Evolutionary conservation across 2,329 filamentous ascomycete species (phyloP), one percentile per base, ranked within the genome.

Genomic region (Epichloe sp.): DNA sequence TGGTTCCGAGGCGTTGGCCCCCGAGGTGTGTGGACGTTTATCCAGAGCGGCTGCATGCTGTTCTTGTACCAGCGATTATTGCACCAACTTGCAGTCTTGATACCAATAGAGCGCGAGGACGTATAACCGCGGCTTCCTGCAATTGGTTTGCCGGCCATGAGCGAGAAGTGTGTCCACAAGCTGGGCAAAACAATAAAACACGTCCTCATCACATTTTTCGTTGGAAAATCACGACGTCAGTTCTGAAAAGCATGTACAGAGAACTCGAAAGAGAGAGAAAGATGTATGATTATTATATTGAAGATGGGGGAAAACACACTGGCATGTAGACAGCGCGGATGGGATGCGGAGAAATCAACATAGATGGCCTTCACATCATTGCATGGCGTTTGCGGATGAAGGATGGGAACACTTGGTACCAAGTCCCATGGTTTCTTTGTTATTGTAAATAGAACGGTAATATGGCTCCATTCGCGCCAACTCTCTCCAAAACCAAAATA

Each of bases 1-100:
- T 94, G 88, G 83, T 98, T 98, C 69, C 81, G 93, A 52, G 93
- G 93, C 26, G 91, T 98, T 2, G 91, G 91, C 0, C 93, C 93
- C 2, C 80, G 93, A 50, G 85, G 85, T 52, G 88, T 97, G 14
- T 98, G 93, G 93, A 98, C 93, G 21, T 95, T 91, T 62, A 88
- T 97, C 52, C 93, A 98, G 72, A 95, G 87, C 62, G 87, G 90
- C 42, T 95, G 88, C 57, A 97, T 97, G 91, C 74, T 97, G 64
- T 90, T 97, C 59, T 74, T 96, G 65, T 97, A 97, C 67, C 91
- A 97, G 71, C 85, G 83, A 54, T 73, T 97, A 51, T 70, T 97
- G 63, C 83, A 85, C 61, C 80, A 83, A 68, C 77, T 97, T 57
- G 85, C 90, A 52, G 58, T 67, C 41, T 70, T 70, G 63, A 60